Evolutionary conservation across 495 filamentous ascomycete genomes (phyloP).

Genomic region (Aspergillus nanangensis): DNA sequence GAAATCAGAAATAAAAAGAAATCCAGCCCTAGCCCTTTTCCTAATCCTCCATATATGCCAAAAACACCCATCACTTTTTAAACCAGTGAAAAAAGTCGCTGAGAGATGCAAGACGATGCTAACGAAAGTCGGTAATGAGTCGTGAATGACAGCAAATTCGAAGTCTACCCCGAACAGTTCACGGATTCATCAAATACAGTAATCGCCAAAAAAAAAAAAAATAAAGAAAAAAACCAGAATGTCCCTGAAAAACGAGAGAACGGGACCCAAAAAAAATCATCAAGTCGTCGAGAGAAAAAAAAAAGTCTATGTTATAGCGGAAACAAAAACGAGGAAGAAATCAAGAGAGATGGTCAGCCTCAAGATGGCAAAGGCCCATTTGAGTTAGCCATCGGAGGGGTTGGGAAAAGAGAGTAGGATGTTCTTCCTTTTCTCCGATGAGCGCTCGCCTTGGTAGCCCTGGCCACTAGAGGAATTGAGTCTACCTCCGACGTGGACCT

Average conservation of each 20-base stretch:
- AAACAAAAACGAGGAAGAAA: constrained; percentile 7
- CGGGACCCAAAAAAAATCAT: constrained; percentile 16
- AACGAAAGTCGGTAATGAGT: constrained; percentile 7
- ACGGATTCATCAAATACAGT: too few species aligned
- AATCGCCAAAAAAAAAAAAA: constrained; percentile 3
- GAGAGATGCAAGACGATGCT: constrained; percentile 38
- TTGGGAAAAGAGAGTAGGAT: constrained; percentile 45
- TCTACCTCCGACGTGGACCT: constrained; percentile 35
- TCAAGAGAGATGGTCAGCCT: not conserved
- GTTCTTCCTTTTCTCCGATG: constrained; percentile 26
- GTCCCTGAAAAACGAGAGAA: constrained; percentile 1
- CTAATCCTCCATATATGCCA: constrained; percentile 19
- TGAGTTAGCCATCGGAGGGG: too few species aligned
- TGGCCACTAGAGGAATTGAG: constrained; percentile 5
- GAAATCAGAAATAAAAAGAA: constrained; percentile 1
- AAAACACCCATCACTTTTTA: constrained; percentile 18
- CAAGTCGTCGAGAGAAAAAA: constrained; percentile 13
- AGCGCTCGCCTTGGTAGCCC: constrained; percentile 3
- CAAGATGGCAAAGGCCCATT: too few species aligned
- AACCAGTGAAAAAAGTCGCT: constrained; percentile 25
- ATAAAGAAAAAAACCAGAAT: constrained; percentile 2
- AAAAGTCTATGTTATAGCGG: too few species aligned
- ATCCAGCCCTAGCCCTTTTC: constrained; percentile 11
- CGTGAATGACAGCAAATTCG: too few species aligned
- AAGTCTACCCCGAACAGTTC: too few species aligned